Conservation (phyloP, 2,329 filamentous ascomycete species). For the Zymoseptoria crescenta region DNA sequence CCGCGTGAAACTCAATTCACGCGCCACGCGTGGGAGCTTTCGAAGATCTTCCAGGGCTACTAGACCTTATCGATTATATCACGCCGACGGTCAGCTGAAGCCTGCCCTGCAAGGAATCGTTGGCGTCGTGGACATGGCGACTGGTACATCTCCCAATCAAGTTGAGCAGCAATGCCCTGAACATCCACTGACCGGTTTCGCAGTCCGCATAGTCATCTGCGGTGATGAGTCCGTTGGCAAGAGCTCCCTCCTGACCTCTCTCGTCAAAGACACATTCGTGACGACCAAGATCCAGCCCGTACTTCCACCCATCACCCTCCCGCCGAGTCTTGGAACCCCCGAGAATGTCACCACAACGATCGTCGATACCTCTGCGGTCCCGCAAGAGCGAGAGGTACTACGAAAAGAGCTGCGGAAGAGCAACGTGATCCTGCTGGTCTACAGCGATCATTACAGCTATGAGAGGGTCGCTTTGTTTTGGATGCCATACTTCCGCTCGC, state of each 20-base stretch:
- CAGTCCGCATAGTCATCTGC: conserved; percentile 89
- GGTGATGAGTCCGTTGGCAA: conserved; percentile 95
- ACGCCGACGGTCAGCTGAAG: no score
- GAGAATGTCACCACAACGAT: conserved; percentile 97
- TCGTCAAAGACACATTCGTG: conserved; percentile 96
- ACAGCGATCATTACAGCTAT: conserved; percentile 98
- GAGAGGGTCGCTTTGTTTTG: conserved; percentile 94
- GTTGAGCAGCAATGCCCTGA: background rate
- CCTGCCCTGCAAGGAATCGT: background rate
- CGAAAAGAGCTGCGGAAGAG: conserved; percentile 93
- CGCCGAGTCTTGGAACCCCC: conserved; percentile 82
- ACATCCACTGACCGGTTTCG: background rate
- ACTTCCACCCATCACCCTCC: conserved; percentile 89
- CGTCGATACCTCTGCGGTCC: conserved; percentile 91
- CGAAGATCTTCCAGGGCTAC: background rate
- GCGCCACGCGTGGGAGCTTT: background rate
- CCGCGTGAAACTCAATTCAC: background rate
- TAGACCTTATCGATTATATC: background rate
- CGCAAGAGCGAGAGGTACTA: conserved; percentile 82
- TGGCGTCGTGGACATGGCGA: background rate
- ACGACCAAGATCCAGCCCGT: conserved; percentile 91
- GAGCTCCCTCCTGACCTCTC: conserved; percentile 61
- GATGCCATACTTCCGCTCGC: conserved; percentile 94
- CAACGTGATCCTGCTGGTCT: conserved; percentile 93
- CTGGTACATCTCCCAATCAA: background rate